These are phyloP conservation scores for Phialemoniopsis sp. DNA, from an alignment of 2,329 filamentous ascomycete genomes.

Conservation along the genomic window DNA sequence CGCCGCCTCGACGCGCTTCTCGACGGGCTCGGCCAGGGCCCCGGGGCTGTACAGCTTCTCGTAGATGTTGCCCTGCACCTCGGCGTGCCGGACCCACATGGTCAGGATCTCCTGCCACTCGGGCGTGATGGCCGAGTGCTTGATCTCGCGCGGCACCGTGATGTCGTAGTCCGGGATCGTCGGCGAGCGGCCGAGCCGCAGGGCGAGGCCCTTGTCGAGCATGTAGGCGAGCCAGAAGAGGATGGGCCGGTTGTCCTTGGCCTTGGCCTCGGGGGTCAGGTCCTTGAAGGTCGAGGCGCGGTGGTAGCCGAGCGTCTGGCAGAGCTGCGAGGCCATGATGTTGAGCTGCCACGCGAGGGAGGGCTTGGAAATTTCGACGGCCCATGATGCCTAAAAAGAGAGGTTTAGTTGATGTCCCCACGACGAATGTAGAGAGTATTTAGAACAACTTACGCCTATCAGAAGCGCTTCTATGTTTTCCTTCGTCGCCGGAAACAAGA, in stretches of 20 bases:
- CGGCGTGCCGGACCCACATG: slow-evolving; percentile 51
- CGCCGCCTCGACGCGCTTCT: slow-evolving; percentile 34
- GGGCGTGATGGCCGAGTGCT: slow-evolving; percentile 13
- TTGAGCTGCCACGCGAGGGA: slow-evolving; percentile 62
- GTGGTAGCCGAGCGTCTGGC: slow-evolving; percentile 60
- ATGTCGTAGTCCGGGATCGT: slow-evolving; percentile 56
- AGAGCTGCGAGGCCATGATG: slow-evolving; percentile 54
- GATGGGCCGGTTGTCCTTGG: slow-evolving; percentile 7
- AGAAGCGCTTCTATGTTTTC: slow-evolving; percentile 54
- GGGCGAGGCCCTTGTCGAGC: slow-evolving; percentile 52
- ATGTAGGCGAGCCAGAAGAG: slow-evolving; percentile 14
- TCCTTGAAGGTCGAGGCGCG: slow-evolving; percentile 29
- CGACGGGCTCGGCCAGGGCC: slow-evolving; percentile 33
- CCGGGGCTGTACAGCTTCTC: slow-evolving; percentile 49
- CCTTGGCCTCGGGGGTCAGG: slow-evolving; percentile 16
- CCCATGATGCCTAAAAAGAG: slow-evolving; percentile 47
- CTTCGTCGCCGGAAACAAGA: slow-evolving; percentile 50
- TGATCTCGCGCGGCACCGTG: slow-evolving; percentile 28
- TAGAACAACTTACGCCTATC: slow-evolving; percentile 43
- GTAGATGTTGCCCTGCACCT: slow-evolving; percentile 56
- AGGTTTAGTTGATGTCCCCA: background rate
- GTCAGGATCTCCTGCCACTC: slow-evolving; percentile 43
- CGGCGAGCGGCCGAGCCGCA: slow-evolving; percentile 55
- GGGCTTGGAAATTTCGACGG: slow-evolving; percentile 57
- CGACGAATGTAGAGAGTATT: background rate